phyloP scores from a whole-genome alignment of 345 rosid species.

The Populus davidiana region DNA sequence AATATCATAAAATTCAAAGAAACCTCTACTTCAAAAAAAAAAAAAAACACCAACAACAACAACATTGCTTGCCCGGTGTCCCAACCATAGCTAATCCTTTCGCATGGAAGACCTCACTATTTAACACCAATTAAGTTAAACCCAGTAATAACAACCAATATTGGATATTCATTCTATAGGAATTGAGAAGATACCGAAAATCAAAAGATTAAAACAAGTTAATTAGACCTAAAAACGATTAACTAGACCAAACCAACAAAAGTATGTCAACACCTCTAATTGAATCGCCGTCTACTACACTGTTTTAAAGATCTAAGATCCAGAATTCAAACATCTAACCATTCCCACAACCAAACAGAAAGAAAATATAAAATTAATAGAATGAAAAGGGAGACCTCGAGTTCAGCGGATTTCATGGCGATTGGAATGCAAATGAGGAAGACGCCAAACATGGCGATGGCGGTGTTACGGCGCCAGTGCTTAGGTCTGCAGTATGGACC shows the following conservation, averaged over 20 bases:
- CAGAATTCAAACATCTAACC: neutral
- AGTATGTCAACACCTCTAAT: neutral
- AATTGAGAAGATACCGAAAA: neutral
- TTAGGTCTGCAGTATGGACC: constrained; percentile 96
- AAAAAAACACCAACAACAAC: too few relatives aligned
- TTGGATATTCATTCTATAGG: too few relatives aligned
- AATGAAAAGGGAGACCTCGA: constrained; percentile 52
- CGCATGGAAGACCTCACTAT: neutral
- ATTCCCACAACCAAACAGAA: neutral
- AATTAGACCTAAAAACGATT: neutral
- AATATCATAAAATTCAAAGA: too few relatives aligned
- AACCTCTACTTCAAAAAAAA: too few relatives aligned
- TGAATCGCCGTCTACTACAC: neutral
- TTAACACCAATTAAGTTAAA: neutral
- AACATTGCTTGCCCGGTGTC: too few relatives aligned
- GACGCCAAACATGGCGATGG: constrained; percentile 84
- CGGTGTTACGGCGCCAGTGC: constrained; percentile 97
- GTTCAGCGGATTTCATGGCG: constrained; percentile 89
- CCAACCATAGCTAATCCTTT: neutral
- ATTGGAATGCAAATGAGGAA: constrained; percentile 86
- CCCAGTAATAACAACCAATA: neutral
- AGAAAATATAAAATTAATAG: neutral
- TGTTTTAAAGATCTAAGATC: neutral
- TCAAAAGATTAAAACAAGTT: neutral
- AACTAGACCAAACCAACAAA: neutral